A percentile compares a stretch with the other conserved stretches of the same genome.
phyloP scores from a whole-genome alignment of 106 monocot species.

The Dendrobium chrysotoxum region DNA sequence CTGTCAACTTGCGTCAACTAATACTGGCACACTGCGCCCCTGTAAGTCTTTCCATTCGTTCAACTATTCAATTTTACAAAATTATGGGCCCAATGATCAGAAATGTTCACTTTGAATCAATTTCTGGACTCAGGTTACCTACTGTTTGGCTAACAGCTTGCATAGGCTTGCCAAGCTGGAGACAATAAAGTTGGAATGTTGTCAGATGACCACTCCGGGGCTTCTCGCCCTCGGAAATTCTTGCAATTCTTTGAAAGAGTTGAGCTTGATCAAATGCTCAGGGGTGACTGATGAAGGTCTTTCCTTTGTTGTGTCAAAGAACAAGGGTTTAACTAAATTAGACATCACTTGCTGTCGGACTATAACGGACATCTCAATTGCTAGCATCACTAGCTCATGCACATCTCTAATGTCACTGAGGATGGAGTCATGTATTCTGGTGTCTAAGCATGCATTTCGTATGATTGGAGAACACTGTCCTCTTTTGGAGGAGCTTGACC shows the following conservation, averaged over 20 bases:
- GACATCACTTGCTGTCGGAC: slow-evolving; percentile 76
- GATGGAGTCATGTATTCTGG: slow-evolving; percentile 75
- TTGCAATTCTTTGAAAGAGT: slow-evolving; percentile 39
- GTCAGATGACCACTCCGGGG: slow-evolving; percentile 33
- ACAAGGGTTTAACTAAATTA: slow-evolving; percentile 55
- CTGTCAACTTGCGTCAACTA: slow-evolving; percentile 41
- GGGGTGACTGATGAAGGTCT: slow-evolving; percentile 75
- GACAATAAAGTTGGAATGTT: slow-evolving; percentile 61
- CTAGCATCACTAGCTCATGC: slow-evolving; percentile 51
- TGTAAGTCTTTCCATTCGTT: slow-evolving; percentile 32
- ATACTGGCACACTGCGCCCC: slow-evolving; percentile 40
- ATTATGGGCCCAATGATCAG: neutral
- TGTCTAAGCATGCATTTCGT: slow-evolving; percentile 39
- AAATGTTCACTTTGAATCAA: neutral
- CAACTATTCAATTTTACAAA: neutral
- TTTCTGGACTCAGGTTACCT: slow-evolving; percentile 36
- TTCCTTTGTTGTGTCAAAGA: slow-evolving; percentile 36
- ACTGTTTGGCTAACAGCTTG: slow-evolving; percentile 31
- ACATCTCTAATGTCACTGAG: slow-evolving; percentile 50
- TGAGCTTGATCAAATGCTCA: slow-evolving; percentile 74
- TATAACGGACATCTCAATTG: slow-evolving; percentile 51
- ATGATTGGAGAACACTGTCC: slow-evolving; percentile 54
- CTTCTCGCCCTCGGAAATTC: slow-evolving; percentile 39
- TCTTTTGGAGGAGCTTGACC: slow-evolving; percentile 64
- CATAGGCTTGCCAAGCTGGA: slow-evolving; percentile 33